Conservation (phyloP, 805 yeast species). For the Cyberlindnera euphorbiiphila region DNA sequence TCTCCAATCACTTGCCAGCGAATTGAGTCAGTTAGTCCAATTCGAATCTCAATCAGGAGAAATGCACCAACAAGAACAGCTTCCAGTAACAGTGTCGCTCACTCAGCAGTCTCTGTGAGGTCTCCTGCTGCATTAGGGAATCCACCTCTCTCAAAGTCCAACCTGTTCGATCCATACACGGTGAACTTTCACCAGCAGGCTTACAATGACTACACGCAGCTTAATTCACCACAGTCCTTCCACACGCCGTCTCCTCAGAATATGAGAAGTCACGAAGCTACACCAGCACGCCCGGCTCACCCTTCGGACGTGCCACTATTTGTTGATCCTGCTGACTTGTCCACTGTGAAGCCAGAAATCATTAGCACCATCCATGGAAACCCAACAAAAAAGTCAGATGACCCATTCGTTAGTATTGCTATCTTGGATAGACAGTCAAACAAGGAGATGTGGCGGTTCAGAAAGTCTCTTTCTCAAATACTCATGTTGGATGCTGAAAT, state of each 20-base stretch:
- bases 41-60: conserved; percentile 1
- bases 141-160: conserved; percentile 12
- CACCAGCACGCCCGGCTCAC: conserved; percentile 4
- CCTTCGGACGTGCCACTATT: conserved; percentile 44
- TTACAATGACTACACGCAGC: conserved; percentile 12
- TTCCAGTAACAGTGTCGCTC: background rate
- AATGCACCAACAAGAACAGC: background rate
- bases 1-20: conserved; percentile 6
- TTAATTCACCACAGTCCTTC: conserved; percentile 2
- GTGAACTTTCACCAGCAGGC: conserved; percentile 14
- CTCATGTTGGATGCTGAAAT: conserved; percentile 56
- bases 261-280: background rate
- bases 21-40: conserved; percentile 14
- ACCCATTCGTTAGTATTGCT: conserved; percentile 57
- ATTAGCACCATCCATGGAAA: conserved; percentile 43
- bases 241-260: conserved; percentile 4
- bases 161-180: conserved; percentile 16
- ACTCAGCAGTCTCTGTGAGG: conserved; percentile 4
- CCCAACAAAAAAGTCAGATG: conserved; percentile 46
- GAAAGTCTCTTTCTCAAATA: conserved; percentile 61
- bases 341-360: conserved; percentile 45
- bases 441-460: conserved; percentile 72
- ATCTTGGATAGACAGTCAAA: conserved; percentile 57
- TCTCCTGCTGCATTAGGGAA: too few species aligned
- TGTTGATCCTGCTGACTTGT: conserved; percentile 56